Evolutionary conservation across 176 grass and related monocot genomes (phyloP), one percentile per base, ranked within the genome.

Genomic region (Tillandsia fasciculata): DNA sequence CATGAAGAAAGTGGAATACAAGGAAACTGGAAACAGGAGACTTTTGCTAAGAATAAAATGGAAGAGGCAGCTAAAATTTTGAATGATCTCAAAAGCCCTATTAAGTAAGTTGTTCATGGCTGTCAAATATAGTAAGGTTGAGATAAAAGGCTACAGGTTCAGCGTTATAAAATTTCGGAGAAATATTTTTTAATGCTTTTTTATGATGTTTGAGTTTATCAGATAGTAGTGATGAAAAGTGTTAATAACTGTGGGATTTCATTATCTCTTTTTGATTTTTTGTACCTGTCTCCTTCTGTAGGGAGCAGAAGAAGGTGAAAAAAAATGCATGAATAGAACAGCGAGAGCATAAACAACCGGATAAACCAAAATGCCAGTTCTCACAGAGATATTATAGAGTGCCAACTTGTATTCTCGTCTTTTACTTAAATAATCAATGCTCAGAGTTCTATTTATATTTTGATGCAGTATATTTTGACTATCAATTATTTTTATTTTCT

Each of bases 251-350:
- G 52, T 13, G 12, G n/a, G 2, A 13, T 13, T 15, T 56, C 9
- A 11, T 13, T 3, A 56, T 56, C 52, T 56, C n/a, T 56, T 11
- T 52, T 56, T 15, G 2, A 13, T 5, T 56, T 56, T 15, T 56
- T 56, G n/a, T n/a, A n/a, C n/a, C n/a, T n/a, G n/a, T n/a, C 67
- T 33, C 72, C 70, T 84, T 58, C 52, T 47, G 49, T 66, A 96
- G 93, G 50, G 66, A 77, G 48, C 56, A 81, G 52, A 96, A 87
- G 88, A 92, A 92, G 83, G 70, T 53, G 12, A 96, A 83, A 86
- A 42, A 70, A 65, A 20, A 20, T 11, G 13, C 67, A 74, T 77
- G 75, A 70, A 76, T 89, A 71, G 61, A 84, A 50, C 63, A 53
- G 71, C 58, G 92, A 83, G 82, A 96, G 87, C 63, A 77, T 85